Base-by-base conservation (phyloP, 2,329 filamentous ascomycete genomes). In the Lasiodiplodia citricola region DNA sequence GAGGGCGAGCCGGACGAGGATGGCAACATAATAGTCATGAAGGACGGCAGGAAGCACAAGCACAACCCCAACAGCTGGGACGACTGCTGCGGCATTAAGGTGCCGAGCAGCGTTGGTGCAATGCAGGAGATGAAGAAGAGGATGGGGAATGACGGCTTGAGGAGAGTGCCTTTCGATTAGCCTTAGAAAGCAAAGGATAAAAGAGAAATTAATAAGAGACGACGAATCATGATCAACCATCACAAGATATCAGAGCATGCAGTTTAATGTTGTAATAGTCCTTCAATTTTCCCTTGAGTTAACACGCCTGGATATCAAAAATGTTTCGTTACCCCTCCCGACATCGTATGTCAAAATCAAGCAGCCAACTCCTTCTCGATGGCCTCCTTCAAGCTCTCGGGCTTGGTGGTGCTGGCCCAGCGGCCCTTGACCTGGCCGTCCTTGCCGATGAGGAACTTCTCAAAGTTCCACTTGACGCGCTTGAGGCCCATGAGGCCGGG, bases 381-480 rank as follows among this genome's bases (percentile, higher is more conserved):
- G 4, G 86, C 82, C 71, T 86, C 85, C 87, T 95, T 92, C 74
- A 99, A 83, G 50, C 83, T 82, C 83, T 95, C 93, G 0, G 96
- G 96, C 86, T 94, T 96, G 70, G 92, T 93, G 21, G 89, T 92
- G 80, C 92, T 95, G 41, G 93, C 92, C 93, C 94, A 99, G 72
- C 96, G 86, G 35, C 87, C 87, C 82, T 92, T 91, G 74, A 98
- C 93, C 83, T 91, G 87, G 31, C 96, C 96, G 80, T 98, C 93
- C 71, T 88, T 87, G 70, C 91, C 91, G 72, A 99, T 85, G 72
- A 99, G 84, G 83, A 97, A 99, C 88, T 99, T 99, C 83, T 99
- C 96, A 85, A 98, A 99, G 84, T 99, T 99, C 96, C 96, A 99
- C 91, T 98, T 97, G 76, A 99, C 86, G 71, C 90, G 83, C 90